These are phyloP conservation scores for Basipetospora chlamydospora DNA, from an alignment of 2,329 filamentous ascomycete species.

Conservation along the genomic window DNA sequence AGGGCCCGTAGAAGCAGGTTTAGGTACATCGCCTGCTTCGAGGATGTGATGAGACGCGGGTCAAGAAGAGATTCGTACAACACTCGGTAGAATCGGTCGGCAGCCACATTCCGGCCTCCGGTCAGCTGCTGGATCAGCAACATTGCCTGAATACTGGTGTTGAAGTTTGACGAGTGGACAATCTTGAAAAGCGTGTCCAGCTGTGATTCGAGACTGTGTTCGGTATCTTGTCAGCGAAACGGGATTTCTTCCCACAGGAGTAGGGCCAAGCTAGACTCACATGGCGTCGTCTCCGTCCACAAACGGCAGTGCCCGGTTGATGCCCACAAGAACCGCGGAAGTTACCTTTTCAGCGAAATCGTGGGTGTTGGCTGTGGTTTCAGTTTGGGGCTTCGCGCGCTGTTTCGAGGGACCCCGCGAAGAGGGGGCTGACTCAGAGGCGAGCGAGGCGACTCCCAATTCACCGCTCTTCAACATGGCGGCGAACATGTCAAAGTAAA, in stretches of 20 bases:
- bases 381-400: constrained; percentile 18
- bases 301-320: constrained; percentile 93
- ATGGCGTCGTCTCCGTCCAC: constrained; percentile 64
- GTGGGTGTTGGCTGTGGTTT: constrained; percentile 10
- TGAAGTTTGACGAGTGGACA: constrained; percentile 97
- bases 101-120: constrained; percentile 61
- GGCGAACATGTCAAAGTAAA: constrained; percentile 87
- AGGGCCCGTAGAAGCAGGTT: constrained; percentile 81
- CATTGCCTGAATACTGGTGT: constrained; percentile 90
- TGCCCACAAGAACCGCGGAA: constrained; percentile 79
- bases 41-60: constrained; percentile 73
- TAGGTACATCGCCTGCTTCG: constrained; percentile 89
- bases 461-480: constrained; percentile 55
- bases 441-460: constrained; percentile 23
- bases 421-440: constrained; percentile 18
- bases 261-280: constrained; percentile 36
- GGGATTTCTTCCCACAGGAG: too few relatives aligned
- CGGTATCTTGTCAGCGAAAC: constrained; percentile 2
- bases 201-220: constrained; percentile 60
- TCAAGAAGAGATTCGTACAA: constrained; percentile 91
- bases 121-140: constrained; percentile 91
- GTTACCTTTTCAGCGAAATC: constrained; percentile 60
- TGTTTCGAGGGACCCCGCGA: constrained; percentile 22
- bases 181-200: constrained; percentile 90
- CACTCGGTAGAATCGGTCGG: constrained; percentile 87